Evolutionary conservation across 345 rosid species (phyloP).

Genomic region (Brassica incana): DNA sequence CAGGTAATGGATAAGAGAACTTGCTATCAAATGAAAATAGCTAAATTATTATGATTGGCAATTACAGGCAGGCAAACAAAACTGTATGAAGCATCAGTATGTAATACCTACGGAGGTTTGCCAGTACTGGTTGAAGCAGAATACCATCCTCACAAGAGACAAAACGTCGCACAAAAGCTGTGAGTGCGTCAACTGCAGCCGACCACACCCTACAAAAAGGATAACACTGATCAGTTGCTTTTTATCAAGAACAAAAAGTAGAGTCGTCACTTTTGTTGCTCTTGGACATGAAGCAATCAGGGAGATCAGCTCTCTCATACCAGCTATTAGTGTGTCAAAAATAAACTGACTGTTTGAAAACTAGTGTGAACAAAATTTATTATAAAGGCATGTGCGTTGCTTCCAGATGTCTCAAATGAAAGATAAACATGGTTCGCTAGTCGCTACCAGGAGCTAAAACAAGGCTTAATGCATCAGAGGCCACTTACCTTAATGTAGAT

Average conservation of each 20-base stretch:
- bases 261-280: constrained; percentile 6
- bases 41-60: background rate
- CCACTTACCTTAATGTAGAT: constrained; percentile 57
- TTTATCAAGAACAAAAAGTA: background rate
- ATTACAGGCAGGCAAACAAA: background rate
- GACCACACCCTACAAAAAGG: constrained; percentile 70
- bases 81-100: constrained; percentile 5
- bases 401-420: constrained; percentile 16
- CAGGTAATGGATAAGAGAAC: constrained; percentile 20
- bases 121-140: constrained; percentile 88
- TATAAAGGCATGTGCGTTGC: background rate
- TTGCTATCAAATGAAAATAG: constrained; percentile 10
- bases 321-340: constrained; percentile 20
- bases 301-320: constrained; percentile 12
- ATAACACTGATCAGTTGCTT: constrained; percentile 13
- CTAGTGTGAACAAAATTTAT: background rate
- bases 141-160: constrained; percentile 59
- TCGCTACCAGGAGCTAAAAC: constrained; percentile 16
- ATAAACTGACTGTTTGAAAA: background rate
- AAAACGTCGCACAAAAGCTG: constrained; percentile 82
- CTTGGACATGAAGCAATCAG: constrained; percentile 20
- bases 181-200: constrained; percentile 85
- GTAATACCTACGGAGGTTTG: constrained; percentile 84
- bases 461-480: constrained; percentile 15
- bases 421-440: constrained; percentile 5